These are phyloP conservation scores for Flammula alnicola DNA, from an alignment of 1,284 basidiomycete genomes.

Conservation along the genomic window DNA sequence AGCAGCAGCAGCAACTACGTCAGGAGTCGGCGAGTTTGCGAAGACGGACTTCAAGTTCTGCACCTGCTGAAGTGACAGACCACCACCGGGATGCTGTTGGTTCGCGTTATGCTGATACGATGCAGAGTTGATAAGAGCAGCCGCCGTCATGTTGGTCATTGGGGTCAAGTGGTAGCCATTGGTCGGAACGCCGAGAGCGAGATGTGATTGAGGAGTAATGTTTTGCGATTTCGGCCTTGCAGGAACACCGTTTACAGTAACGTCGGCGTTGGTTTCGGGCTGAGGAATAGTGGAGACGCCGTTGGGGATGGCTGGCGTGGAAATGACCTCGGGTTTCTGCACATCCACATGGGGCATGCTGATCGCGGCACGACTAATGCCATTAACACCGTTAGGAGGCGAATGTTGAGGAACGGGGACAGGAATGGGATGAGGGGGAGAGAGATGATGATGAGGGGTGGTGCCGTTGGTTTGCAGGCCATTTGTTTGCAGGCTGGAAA, in stretches of 20 bases:
- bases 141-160: conserved; percentile 50
- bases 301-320: conserved; percentile 35
- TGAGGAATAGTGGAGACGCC: conserved; percentile 35
- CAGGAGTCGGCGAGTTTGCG: conserved; percentile 43
- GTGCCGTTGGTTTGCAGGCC: conserved; percentile 24
- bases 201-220: conserved; percentile 34
- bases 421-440: conserved; percentile 43
- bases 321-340: conserved; percentile 33
- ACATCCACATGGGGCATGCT: conserved; percentile 49
- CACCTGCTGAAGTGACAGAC: conserved; percentile 56
- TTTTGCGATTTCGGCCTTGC: conserved; percentile 50
- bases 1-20: conserved; percentile 37
- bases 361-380: conserved; percentile 44
- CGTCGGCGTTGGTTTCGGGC: conserved; percentile 29
- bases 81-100: conserved; percentile 31
- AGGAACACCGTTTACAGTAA: conserved; percentile 30
- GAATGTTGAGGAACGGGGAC: conserved; percentile 38
- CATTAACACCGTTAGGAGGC: conserved; percentile 39
- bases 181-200: conserved; percentile 33
- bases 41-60: conserved; percentile 58
- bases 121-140: conserved; percentile 42
- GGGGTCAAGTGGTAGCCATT: conserved; percentile 43
- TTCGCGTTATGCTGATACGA: conserved; percentile 28
- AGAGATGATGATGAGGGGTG: conserved; percentile 42
- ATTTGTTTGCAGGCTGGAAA: conserved; percentile 13